Evolutionary conservation across 306 rosid species (phyloP), one percentile per base, ranked within the genome.

Genomic region (Lotus japonicus): DNA sequence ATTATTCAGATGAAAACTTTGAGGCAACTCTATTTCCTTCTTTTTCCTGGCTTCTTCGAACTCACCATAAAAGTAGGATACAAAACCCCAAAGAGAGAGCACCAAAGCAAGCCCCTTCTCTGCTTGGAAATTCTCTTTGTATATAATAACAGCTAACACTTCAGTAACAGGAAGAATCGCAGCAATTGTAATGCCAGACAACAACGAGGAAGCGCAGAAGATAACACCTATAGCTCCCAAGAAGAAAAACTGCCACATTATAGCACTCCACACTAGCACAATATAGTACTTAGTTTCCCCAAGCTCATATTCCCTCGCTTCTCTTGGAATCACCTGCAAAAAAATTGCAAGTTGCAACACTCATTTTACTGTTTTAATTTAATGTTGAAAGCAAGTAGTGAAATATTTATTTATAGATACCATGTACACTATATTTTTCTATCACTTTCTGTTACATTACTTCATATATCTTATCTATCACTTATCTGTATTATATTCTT

Each of bases 51-150:
- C 49, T 18, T 79, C 74, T 79, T 88, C 84, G 1, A 79, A 42
- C 58, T 86, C 98, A 5, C 96, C 95, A n/a, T 83, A 89, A 46
- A 92, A 87, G 68, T 89, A 92, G 2, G 95, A 92, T 51, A 77
- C 76, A 66, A 92, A 86, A 0, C 98, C 98, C 97, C 95, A 89
- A 0, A 89, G 87, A 51, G 90, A 83, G 6, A 92, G 88, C 7
- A 23, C 92, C 77, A 92, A 77, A 14, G 96, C 73, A 4, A 92
- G 81, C 4, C 89, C 95, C 23, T 89, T 92, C 57, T 86, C 89
- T 9, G 86, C 82, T 28, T 82, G 76, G 61, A 92, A 92, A 7
- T 17, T 89, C 74, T 92, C 96, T 21, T 67, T 48, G 80, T 75
- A 92, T 61, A 89, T 73, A 54, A 92, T 26, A 12, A 92, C 92